These are phyloP conservation scores for Coix lacrymajobi DNA, from an alignment of 176 grass and related monocot genomes.

Conservation along the genomic window DNA sequence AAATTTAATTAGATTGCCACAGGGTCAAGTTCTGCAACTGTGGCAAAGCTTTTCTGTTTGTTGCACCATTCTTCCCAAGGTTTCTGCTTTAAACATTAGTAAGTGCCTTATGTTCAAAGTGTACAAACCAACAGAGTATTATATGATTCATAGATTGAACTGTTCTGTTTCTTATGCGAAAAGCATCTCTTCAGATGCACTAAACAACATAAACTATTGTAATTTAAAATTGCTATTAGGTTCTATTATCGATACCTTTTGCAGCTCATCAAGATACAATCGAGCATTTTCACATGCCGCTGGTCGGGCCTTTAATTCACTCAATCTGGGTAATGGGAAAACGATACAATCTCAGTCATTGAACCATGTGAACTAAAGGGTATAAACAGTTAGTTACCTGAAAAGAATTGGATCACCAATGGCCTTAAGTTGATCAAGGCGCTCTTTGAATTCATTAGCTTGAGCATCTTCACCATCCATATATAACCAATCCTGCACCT, in stretches of 20 bases:
- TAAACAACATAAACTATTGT: not conserved
- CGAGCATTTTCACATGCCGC: conserved; percentile 69
- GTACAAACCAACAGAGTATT: not conserved
- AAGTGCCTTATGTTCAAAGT: not conserved
- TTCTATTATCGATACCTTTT: conserved; percentile 34
- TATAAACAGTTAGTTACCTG: conserved; percentile 49
- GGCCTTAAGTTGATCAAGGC: conserved; percentile 75
- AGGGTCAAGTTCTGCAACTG: not conserved
- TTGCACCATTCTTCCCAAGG: not conserved
- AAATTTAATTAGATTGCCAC: not conserved
- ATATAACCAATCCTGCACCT: conserved; percentile 99
- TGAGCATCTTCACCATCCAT: conserved; percentile 97
- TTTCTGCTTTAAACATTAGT: not conserved
- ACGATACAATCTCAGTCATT: conserved; percentile 12
- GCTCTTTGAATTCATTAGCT: conserved; percentile 89
- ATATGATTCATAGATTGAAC: not conserved
- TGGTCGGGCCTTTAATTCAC: conserved; percentile 75
- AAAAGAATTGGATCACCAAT: conserved; percentile 92
- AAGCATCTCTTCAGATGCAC: not conserved
- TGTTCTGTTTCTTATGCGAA: not conserved
- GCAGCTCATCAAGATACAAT: conserved; percentile 70
- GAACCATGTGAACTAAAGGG: not conserved
- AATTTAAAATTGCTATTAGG: not conserved
- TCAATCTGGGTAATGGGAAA: conserved; percentile 50
- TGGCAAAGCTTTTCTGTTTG: not conserved